A percentile compares a stretch with the other conserved stretches of the same genome.
These are phyloP conservation scores for Coprinopsis sp. DNA, from an alignment of 768 basidiomycete genomes.

Conservation along the genomic window DNA sequence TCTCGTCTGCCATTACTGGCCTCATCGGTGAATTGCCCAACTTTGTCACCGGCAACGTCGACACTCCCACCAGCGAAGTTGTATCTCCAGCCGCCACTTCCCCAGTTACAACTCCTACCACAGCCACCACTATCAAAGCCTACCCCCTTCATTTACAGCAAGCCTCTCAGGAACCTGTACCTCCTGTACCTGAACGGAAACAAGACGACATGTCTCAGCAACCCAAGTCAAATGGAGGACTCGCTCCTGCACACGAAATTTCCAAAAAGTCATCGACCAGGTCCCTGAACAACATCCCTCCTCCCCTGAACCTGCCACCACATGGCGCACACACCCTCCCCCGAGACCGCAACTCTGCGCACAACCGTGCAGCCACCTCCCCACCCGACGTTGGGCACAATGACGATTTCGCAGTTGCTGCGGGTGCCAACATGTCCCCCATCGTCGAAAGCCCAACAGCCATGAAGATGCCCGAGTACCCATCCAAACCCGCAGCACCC, in stretches of 20 bases:
- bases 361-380: conserved; percentile 26
- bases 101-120: conserved; percentile 10
- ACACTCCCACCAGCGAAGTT: background rate
- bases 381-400: conserved; percentile 18
- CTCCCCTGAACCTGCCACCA: conserved; percentile 10
- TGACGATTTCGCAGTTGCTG: conserved; percentile 7
- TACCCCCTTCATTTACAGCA: background rate
- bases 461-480: conserved; percentile 28
- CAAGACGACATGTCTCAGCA: background rate
- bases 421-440: conserved; percentile 22
- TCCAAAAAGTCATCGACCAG: conserved; percentile 17
- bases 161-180: background rate
- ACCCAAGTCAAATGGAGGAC: no score
- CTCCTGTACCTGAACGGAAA: background rate
- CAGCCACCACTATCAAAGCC: conserved; percentile 6
- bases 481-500: conserved; percentile 6
- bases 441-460: conserved; percentile 46
- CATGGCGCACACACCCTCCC: conserved; percentile 8
- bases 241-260: conserved; percentile 2
- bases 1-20: conserved; percentile 9
- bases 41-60: conserved; percentile 18
- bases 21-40: conserved; percentile 1
- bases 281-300: conserved; percentile 16
- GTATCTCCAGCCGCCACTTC: background rate
- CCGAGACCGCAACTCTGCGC: conserved; percentile 7